phyloP scores from a whole-genome alignment of 345 rosid genomes.

The Eucalyptus caleyi region DNA sequence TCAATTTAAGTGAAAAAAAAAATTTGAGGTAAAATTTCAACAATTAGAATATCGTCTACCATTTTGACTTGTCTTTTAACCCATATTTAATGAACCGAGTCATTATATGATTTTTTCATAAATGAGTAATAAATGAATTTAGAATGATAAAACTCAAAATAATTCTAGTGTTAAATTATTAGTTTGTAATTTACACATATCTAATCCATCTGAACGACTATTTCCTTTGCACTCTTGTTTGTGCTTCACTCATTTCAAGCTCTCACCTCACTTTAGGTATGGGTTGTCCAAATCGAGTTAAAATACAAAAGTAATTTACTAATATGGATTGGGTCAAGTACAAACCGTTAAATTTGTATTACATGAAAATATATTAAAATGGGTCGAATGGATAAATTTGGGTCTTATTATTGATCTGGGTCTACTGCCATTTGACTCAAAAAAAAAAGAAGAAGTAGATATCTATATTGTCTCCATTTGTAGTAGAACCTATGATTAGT shows the following conservation, averaged over 20 bases:
- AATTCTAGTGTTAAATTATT: accelerated
- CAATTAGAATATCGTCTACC: not conserved
- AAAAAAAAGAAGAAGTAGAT: too few relatives aligned
- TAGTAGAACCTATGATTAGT: not conserved
- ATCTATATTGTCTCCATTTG: not conserved
- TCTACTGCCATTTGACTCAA: not conserved
- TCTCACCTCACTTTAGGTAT: not conserved
- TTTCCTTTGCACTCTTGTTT: accelerated
- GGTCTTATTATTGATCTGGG: not conserved
- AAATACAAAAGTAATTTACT: accelerated
- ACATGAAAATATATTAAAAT: accelerated
- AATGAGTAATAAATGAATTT: accelerated
- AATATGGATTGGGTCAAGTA: accelerated
- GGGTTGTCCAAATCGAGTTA: accelerated
- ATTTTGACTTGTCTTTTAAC: accelerated
- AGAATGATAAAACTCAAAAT: too few relatives aligned
- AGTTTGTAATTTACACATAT: accelerated
- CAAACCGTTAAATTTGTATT: accelerated
- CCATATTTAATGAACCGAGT: accelerated
- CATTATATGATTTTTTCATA: too few relatives aligned
- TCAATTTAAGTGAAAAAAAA: not conserved
- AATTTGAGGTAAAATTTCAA: accelerated
- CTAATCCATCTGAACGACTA: accelerated
- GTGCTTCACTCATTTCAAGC: not conserved
- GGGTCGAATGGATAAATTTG: accelerated